Evolutionary conservation across 2,329 filamentous ascomycete genomes (phyloP).

Genomic region (Aspergillus uvarum): DNA sequence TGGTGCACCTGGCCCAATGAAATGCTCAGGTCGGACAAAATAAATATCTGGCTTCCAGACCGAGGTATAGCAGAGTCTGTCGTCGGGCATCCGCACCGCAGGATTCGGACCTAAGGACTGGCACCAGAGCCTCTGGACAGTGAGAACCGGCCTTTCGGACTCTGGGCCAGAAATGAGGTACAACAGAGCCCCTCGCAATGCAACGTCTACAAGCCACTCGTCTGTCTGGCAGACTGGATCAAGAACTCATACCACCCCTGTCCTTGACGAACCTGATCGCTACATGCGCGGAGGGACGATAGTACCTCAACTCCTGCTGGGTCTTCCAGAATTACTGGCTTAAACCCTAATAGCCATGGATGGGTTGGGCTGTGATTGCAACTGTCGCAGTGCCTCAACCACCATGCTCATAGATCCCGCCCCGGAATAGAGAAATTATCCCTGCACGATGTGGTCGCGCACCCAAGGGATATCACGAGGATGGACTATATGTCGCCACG

Average conservation of each 20-base stretch:
- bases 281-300: background rate
- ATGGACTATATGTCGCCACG: constrained; percentile 29
- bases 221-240: background rate
- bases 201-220: too few species aligned
- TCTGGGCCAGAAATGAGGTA: background rate
- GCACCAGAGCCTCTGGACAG: too few species aligned
- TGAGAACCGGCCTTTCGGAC: too few species aligned
- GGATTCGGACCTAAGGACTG: too few species aligned
- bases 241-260: background rate
- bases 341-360: background rate
- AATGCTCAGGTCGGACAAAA: too few species aligned
- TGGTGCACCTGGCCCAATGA: too few species aligned
- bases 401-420: constrained; percentile 26
- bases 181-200: background rate
- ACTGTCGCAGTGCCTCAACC: constrained; percentile 22
- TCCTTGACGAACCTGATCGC: background rate
- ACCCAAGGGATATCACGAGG: constrained; percentile 33
- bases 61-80: too few species aligned
- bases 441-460: constrained; percentile 30
- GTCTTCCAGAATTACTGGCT: background rate
- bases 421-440: constrained; percentile 32
- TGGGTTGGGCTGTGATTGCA: too few species aligned
- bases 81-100: too few species aligned
- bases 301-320: background rate
- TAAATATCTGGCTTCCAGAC: too few species aligned